Evolutionary conservation across 257 asterid genomes (phyloP), one percentile per base, ranked within the genome.

Genomic region (Jacaranda copaia): DNA sequence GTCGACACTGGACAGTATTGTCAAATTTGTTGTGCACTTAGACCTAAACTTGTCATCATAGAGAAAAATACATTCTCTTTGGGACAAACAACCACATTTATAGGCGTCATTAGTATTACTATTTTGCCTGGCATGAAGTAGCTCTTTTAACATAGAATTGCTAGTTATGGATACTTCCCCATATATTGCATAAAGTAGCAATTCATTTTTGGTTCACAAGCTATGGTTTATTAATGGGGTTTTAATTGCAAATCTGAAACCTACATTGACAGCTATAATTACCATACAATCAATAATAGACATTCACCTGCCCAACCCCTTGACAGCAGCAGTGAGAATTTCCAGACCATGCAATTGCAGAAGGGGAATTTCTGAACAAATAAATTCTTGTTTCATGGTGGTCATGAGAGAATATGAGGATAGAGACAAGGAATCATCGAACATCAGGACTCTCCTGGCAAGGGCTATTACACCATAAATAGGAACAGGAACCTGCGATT

Each of bases 401-500:
- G 82, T 74, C 91, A 86, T 86, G 76, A 87, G 87, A 79, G 92
- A 79, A 35, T 78, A 86, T 0, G 85, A 74, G 81, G 88, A 73
- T 60, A 25, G 81, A 32, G 85, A 78, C 68, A 77, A 73, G 63
- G 97, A 88, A 70, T 96, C 94, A 85, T 93, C 97, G 62, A 91
- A 91, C 88, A 83, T 79, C 87, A 96, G 81, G 79, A 93, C 97
- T 87, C 99, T 90, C 68, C 79, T 81, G 72, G 84, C 85, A 84
- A 95, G 81, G 70, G 94, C 89, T 55, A 91, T 56, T 56, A 95
- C 81, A 45, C 90, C 87, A 68, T 69, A 77, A 66, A 90, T 80
- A 74, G 96, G 97, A 77, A 93, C 91, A 66, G 90, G 68, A 76
- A 93, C 99, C 99, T 96, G 83, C 65, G 71, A 85, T 79, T 40